Percentiles rank a stretch among this genome's conserved stretches.
Conservation (phyloP, 2,329 filamentous ascomycete species). For the Lecanoromycetidae sp. region DNA sequence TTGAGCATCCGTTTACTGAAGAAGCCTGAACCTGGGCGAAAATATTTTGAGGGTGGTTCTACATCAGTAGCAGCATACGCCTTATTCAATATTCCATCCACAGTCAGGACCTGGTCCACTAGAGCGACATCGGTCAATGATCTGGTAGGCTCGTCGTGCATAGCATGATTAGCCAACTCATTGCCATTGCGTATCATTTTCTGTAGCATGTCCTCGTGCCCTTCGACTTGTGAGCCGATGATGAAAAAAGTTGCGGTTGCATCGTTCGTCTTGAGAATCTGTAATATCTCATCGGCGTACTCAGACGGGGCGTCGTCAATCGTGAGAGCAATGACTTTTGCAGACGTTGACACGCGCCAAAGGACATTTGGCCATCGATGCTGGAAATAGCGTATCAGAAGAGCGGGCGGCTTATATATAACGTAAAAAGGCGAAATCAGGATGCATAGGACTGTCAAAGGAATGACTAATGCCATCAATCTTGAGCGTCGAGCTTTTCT, state of each 20-base stretch:
- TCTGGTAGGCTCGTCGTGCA: conserved; percentile 69
- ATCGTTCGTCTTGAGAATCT: conserved; percentile 51
- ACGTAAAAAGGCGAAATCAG: conserved; percentile 44
- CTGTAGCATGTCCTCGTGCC: conserved; percentile 42
- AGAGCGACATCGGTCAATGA: conserved; percentile 49
- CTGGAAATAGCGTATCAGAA: conserved; percentile 59
- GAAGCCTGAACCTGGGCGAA: conserved; percentile 73
- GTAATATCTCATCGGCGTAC: conserved; percentile 58
- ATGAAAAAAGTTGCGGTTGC: conserved; percentile 79
- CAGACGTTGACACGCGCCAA: conserved; percentile 50
- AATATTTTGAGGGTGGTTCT: conserved; percentile 49
- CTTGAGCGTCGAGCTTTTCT: conserved; percentile 28
- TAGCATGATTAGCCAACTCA: conserved; percentile 77
- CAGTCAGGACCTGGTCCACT: conserved; percentile 48
- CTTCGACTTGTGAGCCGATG: conserved; percentile 63
- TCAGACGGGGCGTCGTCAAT: conserved; percentile 75
- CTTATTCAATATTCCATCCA: conserved; percentile 47
- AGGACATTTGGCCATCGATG: conserved; percentile 65
- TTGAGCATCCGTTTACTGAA: conserved; percentile 60
- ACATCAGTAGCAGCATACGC: conserved; percentile 39
- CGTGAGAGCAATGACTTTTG: conserved; percentile 65
- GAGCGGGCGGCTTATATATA: conserved; percentile 69
- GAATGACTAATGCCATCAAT: conserved; percentile 27
- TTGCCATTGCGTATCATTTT: conserved; percentile 50
- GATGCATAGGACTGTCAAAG: conserved; percentile 21